Evolutionary conservation across 2,329 filamentous ascomycete species (phyloP).

Genomic region (Colletotrichum nymphaeae): DNA sequence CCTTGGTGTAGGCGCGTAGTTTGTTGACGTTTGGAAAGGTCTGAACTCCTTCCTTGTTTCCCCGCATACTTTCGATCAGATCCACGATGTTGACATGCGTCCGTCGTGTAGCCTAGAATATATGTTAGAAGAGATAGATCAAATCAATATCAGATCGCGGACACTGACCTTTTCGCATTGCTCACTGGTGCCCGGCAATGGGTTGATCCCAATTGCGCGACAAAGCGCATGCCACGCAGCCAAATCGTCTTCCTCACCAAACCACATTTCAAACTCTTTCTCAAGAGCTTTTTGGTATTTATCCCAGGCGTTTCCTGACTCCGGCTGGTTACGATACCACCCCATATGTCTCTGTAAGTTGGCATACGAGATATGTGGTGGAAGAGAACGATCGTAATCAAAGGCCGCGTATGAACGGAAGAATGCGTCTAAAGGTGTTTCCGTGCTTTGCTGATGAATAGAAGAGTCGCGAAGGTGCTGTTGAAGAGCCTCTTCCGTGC

Average conservation of each 20-base stretch:
- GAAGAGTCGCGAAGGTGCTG: not conserved
- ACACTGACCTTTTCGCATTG: not conserved
- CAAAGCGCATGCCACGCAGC: not conserved
- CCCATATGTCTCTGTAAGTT: not conserved
- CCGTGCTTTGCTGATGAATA: not conserved
- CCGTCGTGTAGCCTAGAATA: not conserved
- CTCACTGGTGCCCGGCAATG: not conserved
- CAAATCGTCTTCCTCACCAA: not conserved
- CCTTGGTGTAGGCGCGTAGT: not conserved
- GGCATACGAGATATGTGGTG: not conserved
- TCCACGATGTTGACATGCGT: not conserved
- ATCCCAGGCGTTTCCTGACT: not conserved
- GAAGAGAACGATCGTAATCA: not conserved
- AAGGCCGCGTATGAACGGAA: not conserved
- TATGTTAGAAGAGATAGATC: not conserved
- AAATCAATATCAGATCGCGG: not conserved
- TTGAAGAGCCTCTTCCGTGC: not conserved
- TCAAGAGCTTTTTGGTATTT: not conserved
- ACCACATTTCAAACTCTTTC: not conserved
- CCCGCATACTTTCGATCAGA: not conserved
- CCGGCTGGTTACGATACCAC: not conserved
- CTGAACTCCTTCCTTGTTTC: not conserved
- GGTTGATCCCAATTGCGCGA: not conserved
- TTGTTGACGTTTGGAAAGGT: not conserved
- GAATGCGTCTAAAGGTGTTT: not conserved